A percentile compares a stretch with the other conserved stretches of the same genome.
These are phyloP conservation scores for Tolypocladium guangdongense DNA, from an alignment of 2,329 filamentous ascomycete genomes.

Conservation along the genomic window DNA sequence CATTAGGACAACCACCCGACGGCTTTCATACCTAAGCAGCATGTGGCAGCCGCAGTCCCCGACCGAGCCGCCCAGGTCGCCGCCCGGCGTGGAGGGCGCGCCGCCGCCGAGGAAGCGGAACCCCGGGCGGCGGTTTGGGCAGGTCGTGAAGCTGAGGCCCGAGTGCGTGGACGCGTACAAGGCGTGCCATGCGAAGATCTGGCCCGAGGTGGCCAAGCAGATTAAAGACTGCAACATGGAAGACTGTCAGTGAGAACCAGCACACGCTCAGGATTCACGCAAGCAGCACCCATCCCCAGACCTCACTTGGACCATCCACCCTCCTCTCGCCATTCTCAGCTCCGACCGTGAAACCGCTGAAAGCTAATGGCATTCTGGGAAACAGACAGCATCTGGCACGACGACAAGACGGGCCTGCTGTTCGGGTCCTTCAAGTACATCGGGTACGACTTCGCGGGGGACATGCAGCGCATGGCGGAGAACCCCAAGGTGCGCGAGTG, in stretches of 20 bases:
- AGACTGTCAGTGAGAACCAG: conserved; percentile 44
- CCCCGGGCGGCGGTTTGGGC: conserved; percentile 49
- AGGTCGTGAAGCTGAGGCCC: conserved; percentile 62
- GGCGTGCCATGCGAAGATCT: conserved; percentile 60
- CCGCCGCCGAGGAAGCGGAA: conserved; percentile 18
- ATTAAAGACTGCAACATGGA: conserved; percentile 65
- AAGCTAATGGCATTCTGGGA: neutral
- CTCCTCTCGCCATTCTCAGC: neutral
- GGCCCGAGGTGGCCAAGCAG: conserved; percentile 67
- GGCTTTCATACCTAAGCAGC: too few relatives aligned
- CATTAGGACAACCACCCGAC: neutral
- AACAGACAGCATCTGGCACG: conserved; percentile 63
- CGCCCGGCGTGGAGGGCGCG: neutral
- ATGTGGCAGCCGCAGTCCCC: conserved; percentile 15
- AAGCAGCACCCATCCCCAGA: neutral
- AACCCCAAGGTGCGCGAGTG: conserved; percentile 65
- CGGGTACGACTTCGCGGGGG: conserved; percentile 59
- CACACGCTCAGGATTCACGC: neutral
- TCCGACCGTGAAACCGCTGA: too few relatives aligned
- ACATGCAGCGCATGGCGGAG: conserved; percentile 66
- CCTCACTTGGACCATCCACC: neutral
- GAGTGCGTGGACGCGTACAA: conserved; percentile 60
- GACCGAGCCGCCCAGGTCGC: conserved; percentile 4
- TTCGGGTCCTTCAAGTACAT: conserved; percentile 72
- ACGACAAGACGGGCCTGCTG: conserved; percentile 49